Base-by-base conservation (phyloP, 2,329 filamentous ascomycete species). In the Nannizzia gypsea region DNA sequence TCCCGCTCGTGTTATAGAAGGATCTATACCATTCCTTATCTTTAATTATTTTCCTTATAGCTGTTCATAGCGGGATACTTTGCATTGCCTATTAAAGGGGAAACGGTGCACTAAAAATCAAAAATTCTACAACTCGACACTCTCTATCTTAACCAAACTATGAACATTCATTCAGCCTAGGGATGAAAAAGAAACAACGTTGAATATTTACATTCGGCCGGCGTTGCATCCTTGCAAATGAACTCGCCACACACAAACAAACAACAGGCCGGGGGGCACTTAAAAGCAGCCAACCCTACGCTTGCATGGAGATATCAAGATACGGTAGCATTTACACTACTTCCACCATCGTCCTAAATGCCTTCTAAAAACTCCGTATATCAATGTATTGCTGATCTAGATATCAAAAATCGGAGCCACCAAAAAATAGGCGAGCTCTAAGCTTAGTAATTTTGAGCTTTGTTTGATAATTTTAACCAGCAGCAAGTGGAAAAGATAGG, bases 391-490 rank as follows among this genome's bases (percentile, higher is more conserved):
- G 31, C 31, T 34, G 31, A 17, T 17, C 38, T 17, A 40, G 15
- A 40, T 40, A n/a, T 40, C 36, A 40, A 34, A 34, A 34, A 8
- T 11, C 31, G 13, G 31, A 11, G 31, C 31, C 31, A 13, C 31
- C 9, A 13, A 36, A 42, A 42, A 42, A 40, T 42, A 42, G n/a
- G 38, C 38, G 38, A 42, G 38, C 38, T 15, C 38, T 42, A n/a
- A 42, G 38, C 38, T 42, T 42, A 42, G 38, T 42, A 42, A 42
- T 42, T 42, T 17, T 20, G 15, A 42, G 38, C 38, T 17, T n/a
- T 6, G 38, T 42, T 42, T n/a, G 15, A 42, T 22, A 22, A 22
- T 48, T 48, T 22, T 48, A 26, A 8, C 44, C 2, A 96, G 91
- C 31, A 11, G 31, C 31, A 34, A 34, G 78, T 90, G 70, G 1